Base-by-base conservation (phyloP, 805 yeast genomes). In the Wickerhamomyces alni region DNA sequence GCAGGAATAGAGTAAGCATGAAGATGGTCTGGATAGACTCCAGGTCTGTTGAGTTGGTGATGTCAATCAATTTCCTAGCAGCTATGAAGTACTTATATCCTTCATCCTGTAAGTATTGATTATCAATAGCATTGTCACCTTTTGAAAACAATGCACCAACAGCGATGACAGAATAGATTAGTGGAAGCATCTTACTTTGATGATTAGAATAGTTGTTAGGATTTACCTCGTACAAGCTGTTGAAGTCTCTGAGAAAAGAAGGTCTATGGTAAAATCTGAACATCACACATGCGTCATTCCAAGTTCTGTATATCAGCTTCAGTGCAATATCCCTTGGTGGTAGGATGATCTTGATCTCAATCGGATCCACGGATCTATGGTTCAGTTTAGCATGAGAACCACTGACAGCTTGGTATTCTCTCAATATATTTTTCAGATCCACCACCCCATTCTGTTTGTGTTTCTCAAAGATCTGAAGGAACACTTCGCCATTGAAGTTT, bases 261-360 rank as follows among this genome's bases (percentile, higher is more conserved):
- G 95, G 95, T 26, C 96, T 69, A 55, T 88, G 96, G 58, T 86
- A 86, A 56, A 88, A 87, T 39, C 95, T 67, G 54, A 87, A 82
- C 37, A 89, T 64, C 9, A 93, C 74, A 62, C 95, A 87, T 2
- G 95, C 88, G 50, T 83, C 82, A 51, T 80, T 78, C 94, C 96
- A 88, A 3, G 91, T 86, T 35, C 79, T 76, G 51, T 77, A 78
- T 22, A 88, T 78, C 51, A 88, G 70, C 50, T 77, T 76, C 29
- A 86, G 61, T 0, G 96, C 91, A 18, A 75, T 74, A 17, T 78
- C 80, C 51, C 84, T 79, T 3, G 93, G 77, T 1, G 97, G 97
- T 32, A 88, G 61, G 8, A 83, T 76, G 40, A 83, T 72, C 46
- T 71, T 77, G 50, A 85, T 52, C 33, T 51, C 55, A 8, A 52